Base-by-base conservation (phyloP, 169 alveolate species). In the Plasmodium blacklocki region DNA sequence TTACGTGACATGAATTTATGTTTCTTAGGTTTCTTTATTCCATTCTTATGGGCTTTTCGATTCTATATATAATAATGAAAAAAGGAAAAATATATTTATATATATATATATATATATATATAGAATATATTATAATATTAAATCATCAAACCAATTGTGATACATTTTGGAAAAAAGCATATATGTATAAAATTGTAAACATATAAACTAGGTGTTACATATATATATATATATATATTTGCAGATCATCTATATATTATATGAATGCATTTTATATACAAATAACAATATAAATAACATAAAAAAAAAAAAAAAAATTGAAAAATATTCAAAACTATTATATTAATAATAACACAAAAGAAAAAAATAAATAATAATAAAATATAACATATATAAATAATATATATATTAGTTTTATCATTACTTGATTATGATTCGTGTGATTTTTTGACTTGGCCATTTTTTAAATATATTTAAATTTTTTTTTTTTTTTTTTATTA, bases 391-490 rank as follows among this genome's bases (percentile, higher is more conserved):
- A 45, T 67, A 45, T 26, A 49, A 43, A 49, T 15, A 2, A 72
- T 5, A 75, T 8, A 18, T 32, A 52, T 50, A 9, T 59, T 23
- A 21, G 32, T 14, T 39, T 50, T 32, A 29, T 32, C 86, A 92
- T 91, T 87, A 93, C 97, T 93, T 94, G 97, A 85, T 95, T 95
- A 88, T 95, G 97, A 90, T 93, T 95, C 26, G 97, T 95, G 92
- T 95, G 97, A 89, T 95, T 95, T 93, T 95, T 95, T 67, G 97
- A 95, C 89, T 95, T 95, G 50, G 97, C 97, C 97, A 95, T 95
- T 67, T 95, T 67, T 26, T 76, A 64, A 23, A 14, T 29, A 29
- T 32, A 43, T 15, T 12, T 15, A 56, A 56, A 56, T 3, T 15
- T 15, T 14, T 14, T 52, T 52, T 52, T 56, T 56, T 12, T 56